These are phyloP conservation scores for Pyrenula massariospora DNA, from an alignment of 495 filamentous ascomycete genomes.

Conservation along the genomic window DNA sequence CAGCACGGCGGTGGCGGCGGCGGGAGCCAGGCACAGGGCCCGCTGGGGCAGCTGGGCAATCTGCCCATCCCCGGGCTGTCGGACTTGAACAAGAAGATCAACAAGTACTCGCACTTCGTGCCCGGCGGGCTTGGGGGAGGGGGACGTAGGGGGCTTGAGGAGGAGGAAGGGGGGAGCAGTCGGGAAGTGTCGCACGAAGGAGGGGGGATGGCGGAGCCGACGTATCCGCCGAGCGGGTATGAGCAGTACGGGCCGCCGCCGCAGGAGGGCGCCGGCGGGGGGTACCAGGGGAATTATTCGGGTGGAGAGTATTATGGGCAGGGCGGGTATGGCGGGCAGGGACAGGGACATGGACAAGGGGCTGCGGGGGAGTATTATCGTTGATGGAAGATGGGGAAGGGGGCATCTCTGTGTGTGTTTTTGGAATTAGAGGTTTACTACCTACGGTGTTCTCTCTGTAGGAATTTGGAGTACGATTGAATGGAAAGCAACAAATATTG, in stretches of 20 bases:
- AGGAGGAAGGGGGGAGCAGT: slow-evolving; percentile 6
- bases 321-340: neutral
- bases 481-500: too few relatives aligned
- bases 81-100: slow-evolving; percentile 23
- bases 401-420: too few relatives aligned
- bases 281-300: slow-evolving; percentile 1
- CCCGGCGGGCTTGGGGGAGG: slow-evolving; percentile 29
- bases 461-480: too few relatives aligned
- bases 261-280: neutral
- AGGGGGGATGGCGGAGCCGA: too few relatives aligned
- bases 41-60: slow-evolving; percentile 22
- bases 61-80: slow-evolving; percentile 33
- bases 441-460: too few relatives aligned
- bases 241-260: slow-evolving; percentile 2
- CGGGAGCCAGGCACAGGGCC: slow-evolving; percentile 8
- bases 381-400: too few relatives aligned
- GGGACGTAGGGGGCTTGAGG: slow-evolving; percentile 13
- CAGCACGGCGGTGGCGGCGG: slow-evolving; percentile 7
- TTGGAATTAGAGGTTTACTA: too few relatives aligned
- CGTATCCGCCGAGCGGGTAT: slow-evolving; percentile 1
- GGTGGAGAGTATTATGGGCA: neutral
- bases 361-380: neutral
- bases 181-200: neutral
- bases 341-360: neutral
- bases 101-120: slow-evolving; percentile 26